A percentile compares a stretch with the other conserved stretches of the same genome.
Evolutionary conservation across 495 filamentous ascomycete genomes (phyloP).

Genomic region (Apiosordaria backusii): DNA sequence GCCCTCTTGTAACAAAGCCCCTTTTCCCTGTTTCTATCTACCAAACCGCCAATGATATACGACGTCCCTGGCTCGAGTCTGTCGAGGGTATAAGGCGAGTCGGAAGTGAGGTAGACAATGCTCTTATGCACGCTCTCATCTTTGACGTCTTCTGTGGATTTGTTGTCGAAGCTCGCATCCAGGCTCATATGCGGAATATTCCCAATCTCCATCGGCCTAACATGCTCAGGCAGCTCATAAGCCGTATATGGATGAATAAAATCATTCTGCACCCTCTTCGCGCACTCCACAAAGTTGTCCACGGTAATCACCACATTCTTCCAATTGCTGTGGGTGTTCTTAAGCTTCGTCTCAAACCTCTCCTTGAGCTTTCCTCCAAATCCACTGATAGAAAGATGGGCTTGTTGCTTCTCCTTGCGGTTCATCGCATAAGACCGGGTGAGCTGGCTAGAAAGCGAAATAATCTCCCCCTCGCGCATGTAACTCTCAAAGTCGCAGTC

Average conservation of each 20-base stretch:
- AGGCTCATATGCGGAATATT: slow-evolving; percentile 3
- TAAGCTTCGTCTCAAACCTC: slow-evolving; percentile 71
- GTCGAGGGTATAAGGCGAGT: slow-evolving; percentile 76
- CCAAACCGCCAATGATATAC: slow-evolving; percentile 92
- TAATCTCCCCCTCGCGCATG: slow-evolving; percentile 79
- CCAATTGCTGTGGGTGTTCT: slow-evolving; percentile 69
- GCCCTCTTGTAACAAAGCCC: slow-evolving; percentile 86
- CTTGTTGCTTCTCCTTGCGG: slow-evolving; percentile 56
- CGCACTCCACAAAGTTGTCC: slow-evolving; percentile 65
- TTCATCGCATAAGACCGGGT: slow-evolving; percentile 89
- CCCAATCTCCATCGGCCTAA: slow-evolving; percentile 28
- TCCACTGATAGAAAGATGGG: slow-evolving; percentile 69
- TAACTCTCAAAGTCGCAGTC: slow-evolving; percentile 90
- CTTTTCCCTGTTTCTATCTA: slow-evolving; percentile 94
- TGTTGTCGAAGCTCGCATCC: not conserved
- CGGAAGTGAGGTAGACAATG: slow-evolving; percentile 82
- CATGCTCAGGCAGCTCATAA: not conserved
- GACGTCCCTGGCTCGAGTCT: slow-evolving; percentile 77
- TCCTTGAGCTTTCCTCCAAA: slow-evolving; percentile 73
- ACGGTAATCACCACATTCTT: slow-evolving; percentile 67
- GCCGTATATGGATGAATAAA: slow-evolving; percentile 53
- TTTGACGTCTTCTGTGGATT: slow-evolving; percentile 29
- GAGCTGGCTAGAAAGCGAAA: slow-evolving; percentile 76
- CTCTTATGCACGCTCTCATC: slow-evolving; percentile 38
- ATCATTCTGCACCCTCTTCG: slow-evolving; percentile 50